Base-by-base conservation (phyloP, 2,329 filamentous ascomycete genomes). In the Xylariales sp. region DNA sequence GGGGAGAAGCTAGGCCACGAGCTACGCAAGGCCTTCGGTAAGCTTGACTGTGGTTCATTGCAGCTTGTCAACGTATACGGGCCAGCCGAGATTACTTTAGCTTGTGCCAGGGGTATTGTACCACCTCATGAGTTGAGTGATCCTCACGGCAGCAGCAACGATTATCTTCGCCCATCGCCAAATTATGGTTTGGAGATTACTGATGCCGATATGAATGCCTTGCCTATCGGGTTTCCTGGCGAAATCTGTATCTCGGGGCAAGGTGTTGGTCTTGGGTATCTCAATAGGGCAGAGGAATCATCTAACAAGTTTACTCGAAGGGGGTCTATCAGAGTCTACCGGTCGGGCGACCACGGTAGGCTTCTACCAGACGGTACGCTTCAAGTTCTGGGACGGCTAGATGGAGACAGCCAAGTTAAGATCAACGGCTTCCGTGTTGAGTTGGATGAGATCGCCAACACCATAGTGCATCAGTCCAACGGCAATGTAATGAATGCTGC, bases 381-480 rank as follows among this genome's bases (percentile, higher is more conserved):
- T 9, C 57, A 71, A 0, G 71, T 80, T 53, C 36, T 76, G 2
- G 79, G 80, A 1, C 78, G 82, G 2, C 75, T 81, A 6, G 74
- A 63, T 8, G 79, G 79, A 1, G 80, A 83, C 66, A 76, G 73
- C 2, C 79, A 82, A 49, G 73, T 83, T 63, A 84, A 84, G 69
- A 69, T 84, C 1, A 75, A 77, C 2, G 82, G 82, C 0, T 52
- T 81, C 7, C 77, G 82, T 1, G 78, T 85, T n/a, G 83, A 86
- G 10, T 72, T 86, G 0, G 71, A 74, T 9, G 84, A 86, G 4
- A 78, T 86, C 62, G 64, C 64, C 23, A 60, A 59, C 3, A 14
- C 43, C 4, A 65, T 76, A 7, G 14, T 75, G 1, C 18, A 43
- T 3, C 36, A 43, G 1, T 34, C 70, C 3, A 39, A 66, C 5